phyloP scores from a whole-genome alignment of 2,329 filamentous ascomycete genomes.

The Beauveria sp. region DNA sequence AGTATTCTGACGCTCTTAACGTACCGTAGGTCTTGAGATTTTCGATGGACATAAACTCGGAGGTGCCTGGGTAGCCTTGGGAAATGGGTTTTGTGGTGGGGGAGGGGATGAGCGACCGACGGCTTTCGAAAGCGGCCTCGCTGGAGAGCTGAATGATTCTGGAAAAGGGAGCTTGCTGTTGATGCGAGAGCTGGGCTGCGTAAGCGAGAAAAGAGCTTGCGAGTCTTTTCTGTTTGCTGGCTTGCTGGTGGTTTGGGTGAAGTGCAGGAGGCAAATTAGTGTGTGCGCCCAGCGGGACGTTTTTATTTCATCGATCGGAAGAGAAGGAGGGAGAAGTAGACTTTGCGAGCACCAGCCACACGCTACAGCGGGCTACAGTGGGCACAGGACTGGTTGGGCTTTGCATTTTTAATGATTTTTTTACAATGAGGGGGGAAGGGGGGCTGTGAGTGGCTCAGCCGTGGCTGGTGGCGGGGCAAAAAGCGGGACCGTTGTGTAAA shows the following conservation, averaged over 20 bases:
- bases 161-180: not conserved
- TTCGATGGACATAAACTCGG: conserved; percentile 98
- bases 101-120: conserved; percentile 43
- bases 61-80: conserved; percentile 52
- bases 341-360: not conserved
- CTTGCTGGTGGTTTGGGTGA: conserved; percentile 1
- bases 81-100: conserved; percentile 42
- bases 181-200: not conserved
- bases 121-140: conserved; percentile 38
- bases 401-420: not conserved
- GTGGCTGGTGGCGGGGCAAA: conserved; percentile 5
- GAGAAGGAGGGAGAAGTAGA: conserved; percentile 2
- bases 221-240: not conserved
- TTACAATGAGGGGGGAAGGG: not conserved
- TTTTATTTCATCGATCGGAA: not conserved
- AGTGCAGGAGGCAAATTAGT: conserved; percentile 5
- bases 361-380: not conserved
- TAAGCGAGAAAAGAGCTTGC: not conserved
- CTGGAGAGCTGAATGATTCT: conserved; percentile 25
- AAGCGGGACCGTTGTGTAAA: not conserved
- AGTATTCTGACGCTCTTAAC: conserved; percentile 27
- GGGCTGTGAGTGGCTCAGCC: not conserved
- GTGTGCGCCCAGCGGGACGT: not conserved
- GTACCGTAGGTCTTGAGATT: conserved; percentile 93
- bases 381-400: not conserved